Base-by-base conservation (phyloP, 192 early-diverging fungal species). In the Podila verticillata region DNA sequence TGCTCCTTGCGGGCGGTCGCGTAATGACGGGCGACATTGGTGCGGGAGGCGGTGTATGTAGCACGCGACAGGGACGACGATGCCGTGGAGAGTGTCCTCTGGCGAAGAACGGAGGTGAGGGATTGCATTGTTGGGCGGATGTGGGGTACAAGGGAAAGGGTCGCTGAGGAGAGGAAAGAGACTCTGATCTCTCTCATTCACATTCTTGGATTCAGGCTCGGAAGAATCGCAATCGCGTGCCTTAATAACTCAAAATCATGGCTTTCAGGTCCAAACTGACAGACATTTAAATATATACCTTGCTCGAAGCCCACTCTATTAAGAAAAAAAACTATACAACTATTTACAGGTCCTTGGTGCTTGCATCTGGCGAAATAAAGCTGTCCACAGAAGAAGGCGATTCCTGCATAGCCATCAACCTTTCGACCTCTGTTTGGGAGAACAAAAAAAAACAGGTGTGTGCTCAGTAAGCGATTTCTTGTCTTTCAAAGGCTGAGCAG, bases 1-100 rank as follows among this genome's bases (percentile, higher is more conserved):
- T 79, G 75, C 35, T 77, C 75, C 65, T 79, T 79, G 29, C 69
- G 63, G 34, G 66, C 75, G 5, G 68, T 79, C 49, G 75, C 64
- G 35, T 79, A 79, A 49, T 79, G 69, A 30, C 75, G 22, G 22
- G 74, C 68, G 17, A 57, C 26, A 6, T 51, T 54, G 35, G 74
- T 68, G 36, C 74, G 67, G 22, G 63, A 61, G 15, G 32, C 19
- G 51, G 30, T 35, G 24, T 24, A 32, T 3, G 51, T 15, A 8
- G 65, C 48, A 15, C 56, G 22, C 22, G 59, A 44, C 29, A 65
- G 13, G 20, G 48, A 63, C 56, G 31, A 48, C 34, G 51, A 28
- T n/a, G 34, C 32, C 24, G 26, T 9, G 1, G 49, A 4, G 48
- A 24, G 51, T 32, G 44, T 19, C 57, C 61, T 61, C 47, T 69